Evolutionary conservation across 2,329 filamentous ascomycete genomes (phyloP).

Genomic region (Trichoderma sp.): DNA sequence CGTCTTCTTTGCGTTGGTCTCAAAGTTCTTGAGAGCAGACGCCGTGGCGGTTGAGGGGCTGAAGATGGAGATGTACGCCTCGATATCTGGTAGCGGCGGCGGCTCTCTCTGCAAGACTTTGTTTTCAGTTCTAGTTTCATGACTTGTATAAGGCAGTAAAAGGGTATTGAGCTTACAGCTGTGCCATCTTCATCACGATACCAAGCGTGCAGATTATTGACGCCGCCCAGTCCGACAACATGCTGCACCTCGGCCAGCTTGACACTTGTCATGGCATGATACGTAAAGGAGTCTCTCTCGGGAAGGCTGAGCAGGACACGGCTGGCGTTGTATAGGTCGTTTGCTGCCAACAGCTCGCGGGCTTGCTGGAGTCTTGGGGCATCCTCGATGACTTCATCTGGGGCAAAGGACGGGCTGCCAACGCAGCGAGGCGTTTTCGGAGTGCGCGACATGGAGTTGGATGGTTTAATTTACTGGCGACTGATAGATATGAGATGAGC

Average conservation of each 20-base stretch:
- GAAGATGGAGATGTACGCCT: conserved; percentile 67
- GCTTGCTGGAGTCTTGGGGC: conserved; percentile 37
- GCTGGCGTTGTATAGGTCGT: conserved; percentile 47
- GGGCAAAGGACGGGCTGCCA: conserved; percentile 44
- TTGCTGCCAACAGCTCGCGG: conserved; percentile 37
- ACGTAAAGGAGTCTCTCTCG: conserved; percentile 45
- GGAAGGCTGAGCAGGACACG: conserved; percentile 44
- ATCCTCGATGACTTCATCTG: conserved; percentile 41
- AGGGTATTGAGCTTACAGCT: conserved; percentile 28
- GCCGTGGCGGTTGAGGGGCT: conserved; percentile 55
- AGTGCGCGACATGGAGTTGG: conserved; percentile 28
- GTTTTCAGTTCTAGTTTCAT: conserved; percentile 1
- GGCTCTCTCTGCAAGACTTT: conserved; percentile 38
- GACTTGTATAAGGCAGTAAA: not conserved
- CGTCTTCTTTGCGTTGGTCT: conserved; percentile 60
- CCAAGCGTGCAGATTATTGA: conserved; percentile 49
- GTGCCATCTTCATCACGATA: conserved; percentile 41
- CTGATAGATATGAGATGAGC: not conserved
- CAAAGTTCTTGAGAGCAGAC: conserved; percentile 61
- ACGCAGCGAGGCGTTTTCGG: conserved; percentile 39
- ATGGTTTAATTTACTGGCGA: not conserved
- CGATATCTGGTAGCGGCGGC: conserved; percentile 56
- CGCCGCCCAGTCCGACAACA: conserved; percentile 42
- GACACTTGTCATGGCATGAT: conserved; percentile 51
- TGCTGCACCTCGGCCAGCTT: conserved; percentile 48